A percentile compares a stretch with the other conserved stretches of the same genome.
phyloP scores from a whole-genome alignment of 805 yeast genomes.

The Barnettozyma vustinii region DNA sequence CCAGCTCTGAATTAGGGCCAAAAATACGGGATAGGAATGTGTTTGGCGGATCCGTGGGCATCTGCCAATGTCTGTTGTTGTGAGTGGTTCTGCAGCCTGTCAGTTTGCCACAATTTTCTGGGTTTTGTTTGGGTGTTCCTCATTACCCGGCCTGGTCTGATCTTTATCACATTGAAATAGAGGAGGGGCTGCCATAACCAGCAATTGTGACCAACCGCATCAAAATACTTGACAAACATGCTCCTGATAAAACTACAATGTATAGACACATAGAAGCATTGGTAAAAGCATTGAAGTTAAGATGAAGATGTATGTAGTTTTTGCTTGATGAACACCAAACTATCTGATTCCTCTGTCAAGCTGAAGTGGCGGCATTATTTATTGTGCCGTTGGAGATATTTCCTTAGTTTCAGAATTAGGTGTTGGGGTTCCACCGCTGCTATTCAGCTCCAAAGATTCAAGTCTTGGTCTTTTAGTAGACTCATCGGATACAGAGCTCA shows the following conservation, averaged over 20 bases:
- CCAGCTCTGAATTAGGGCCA: constrained; percentile 37
- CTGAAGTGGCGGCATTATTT: too few relatives aligned
- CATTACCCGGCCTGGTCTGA: background rate
- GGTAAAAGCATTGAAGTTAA: too few relatives aligned
- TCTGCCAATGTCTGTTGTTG: constrained; percentile 1
- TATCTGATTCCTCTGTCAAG: too few relatives aligned
- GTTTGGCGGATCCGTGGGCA: constrained; percentile 28
- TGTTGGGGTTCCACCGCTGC: background rate
- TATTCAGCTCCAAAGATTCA: constrained; percentile 9
- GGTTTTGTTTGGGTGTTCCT: background rate
- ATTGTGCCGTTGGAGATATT: background rate
- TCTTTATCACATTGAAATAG: background rate
- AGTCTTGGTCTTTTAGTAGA: constrained; percentile 24
- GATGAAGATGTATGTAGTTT: too few relatives aligned
- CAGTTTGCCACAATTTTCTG: background rate
- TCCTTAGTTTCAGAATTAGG: background rate
- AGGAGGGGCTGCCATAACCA: too few relatives aligned
- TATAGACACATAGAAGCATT: too few relatives aligned
- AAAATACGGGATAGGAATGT: constrained; percentile 62
- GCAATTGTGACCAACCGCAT: background rate
- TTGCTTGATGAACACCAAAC: background rate
- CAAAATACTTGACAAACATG: background rate
- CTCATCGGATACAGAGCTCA: constrained; percentile 22
- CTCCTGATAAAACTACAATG: background rate
- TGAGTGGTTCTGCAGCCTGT: background rate